Base-by-base conservation (phyloP, 192 early-diverging fungal species). In the Backusella mclennaniae region DNA sequence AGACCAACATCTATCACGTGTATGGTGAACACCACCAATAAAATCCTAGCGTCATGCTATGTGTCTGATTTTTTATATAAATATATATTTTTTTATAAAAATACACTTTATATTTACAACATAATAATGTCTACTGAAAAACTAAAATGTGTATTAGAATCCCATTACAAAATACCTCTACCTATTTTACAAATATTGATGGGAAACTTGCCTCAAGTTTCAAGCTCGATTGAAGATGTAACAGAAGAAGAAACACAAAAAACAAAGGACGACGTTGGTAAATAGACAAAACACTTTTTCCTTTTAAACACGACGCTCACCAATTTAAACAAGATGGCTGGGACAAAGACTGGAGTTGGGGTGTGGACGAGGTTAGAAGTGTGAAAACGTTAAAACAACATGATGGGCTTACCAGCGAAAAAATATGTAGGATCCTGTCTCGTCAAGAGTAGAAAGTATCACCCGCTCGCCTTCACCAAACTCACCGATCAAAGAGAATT, bases 301-400 rank as follows among this genome's bases (percentile, higher is more conserved):
- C 29, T 6, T 38, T 36, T 26, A n/a, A 44, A 42, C 39, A 23
- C 7, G 9, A 63, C 17, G 21, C 35, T 73, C 4, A 72, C 11
- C 35, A 26, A 46, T 15, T 35, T 21, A 3, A 67, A 56, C 68
- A 67, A 52, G 82, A 83, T 44, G 63, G 73, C 44, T 83, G 82
- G 82, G 76, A 83, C 35, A 77, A 76, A 12, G 82, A 76, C 26
- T 79, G 82, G 76, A 59, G 72, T 36, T 77, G 78, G 78, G 75
- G 46, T 2, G 72, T 76, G n/a, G 82, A 83, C 31, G 73, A 74
- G 35, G 78, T 77, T 69, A n/a, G 33, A 33, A 33, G 33, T 3
- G 33, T 33, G 33, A 33, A 33, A 33, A 33, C 33, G 33, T 33
- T 33, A 3, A 33, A 33, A 3, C 3, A 33, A 33, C 33, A 33